These are phyloP conservation scores for Boletus edulis DNA, from an alignment of 768 basidiomycete genomes.

Conservation along the genomic window DNA sequence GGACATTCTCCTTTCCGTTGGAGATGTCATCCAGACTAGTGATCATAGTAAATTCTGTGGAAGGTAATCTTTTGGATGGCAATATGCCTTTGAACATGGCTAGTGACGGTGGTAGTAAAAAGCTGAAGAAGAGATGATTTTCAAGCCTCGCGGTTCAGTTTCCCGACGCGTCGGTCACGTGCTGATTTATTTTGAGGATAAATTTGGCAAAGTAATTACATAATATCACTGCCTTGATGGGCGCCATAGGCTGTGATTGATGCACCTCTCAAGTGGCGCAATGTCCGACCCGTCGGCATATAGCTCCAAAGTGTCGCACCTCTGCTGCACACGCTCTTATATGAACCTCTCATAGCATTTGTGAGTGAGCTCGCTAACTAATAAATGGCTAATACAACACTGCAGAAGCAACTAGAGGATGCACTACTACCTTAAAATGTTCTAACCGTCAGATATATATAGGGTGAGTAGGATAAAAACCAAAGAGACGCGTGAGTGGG, in stretches of 20 bases:
- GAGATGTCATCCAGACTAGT: constrained; percentile 48
- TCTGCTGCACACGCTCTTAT: neutral
- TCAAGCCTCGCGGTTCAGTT: constrained; percentile 28
- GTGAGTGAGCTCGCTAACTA: constrained; percentile 4
- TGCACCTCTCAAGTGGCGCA: constrained; percentile 23
- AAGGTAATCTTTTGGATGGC: constrained; percentile 62
- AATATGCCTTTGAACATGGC: constrained; percentile 81
- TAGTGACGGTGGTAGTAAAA: constrained; percentile 3
- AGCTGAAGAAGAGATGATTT: neutral
- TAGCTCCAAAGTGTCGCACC: constrained; percentile 12
- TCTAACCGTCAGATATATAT: constrained; percentile 8
- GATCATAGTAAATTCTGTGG: constrained; percentile 72
- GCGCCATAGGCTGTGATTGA: constrained; percentile 14
- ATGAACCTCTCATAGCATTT: neutral
- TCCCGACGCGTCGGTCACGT: constrained; percentile 34
- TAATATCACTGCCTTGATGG: constrained; percentile 14
- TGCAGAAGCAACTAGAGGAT: constrained; percentile 13
- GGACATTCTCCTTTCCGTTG: constrained; percentile 70
- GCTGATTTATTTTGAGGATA: constrained; percentile 26
- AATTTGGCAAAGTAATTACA: constrained; percentile 13
- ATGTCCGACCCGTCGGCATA: constrained; percentile 34
- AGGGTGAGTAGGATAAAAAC: constrained; percentile 19
- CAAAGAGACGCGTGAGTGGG: neutral
- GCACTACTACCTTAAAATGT: constrained; percentile 13
- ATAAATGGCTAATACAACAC: constrained; percentile 12